Evolutionary conservation across 1,284 basidiomycete species (phyloP), one percentile per base, ranked within the genome.

Genomic region (Sporisorium exsertum): DNA sequence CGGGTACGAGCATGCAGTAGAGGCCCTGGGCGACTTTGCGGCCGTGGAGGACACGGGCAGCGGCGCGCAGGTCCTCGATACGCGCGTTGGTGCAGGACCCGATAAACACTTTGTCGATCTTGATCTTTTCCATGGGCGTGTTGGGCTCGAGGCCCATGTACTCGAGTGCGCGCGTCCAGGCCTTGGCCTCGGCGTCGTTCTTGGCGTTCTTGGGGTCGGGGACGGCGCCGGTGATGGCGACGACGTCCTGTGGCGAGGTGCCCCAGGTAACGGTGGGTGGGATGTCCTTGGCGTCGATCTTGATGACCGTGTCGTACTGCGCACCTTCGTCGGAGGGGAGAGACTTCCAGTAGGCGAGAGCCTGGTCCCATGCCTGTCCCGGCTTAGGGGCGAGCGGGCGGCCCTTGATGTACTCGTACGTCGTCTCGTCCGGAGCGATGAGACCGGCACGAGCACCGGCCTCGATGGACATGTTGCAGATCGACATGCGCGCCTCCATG

Each of bases 391-490:
- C 83, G 20, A 83, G 79, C 15, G 82, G 82, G 22, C 83, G 72
- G 26, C 80, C 82, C 59, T 82, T 79, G 64, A 85, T 74, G 78
- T 84, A 85, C 49, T 84, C 81, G 66, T 77, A 81, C 16, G 83
- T 85, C 66, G 58, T 79, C 60, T 84, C 78, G 58, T 85, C 83
- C 6, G 83, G 83, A 13, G 82, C 82, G 29, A 85, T 81, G 55
- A 85, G 76, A 67, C 83, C 83, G n/a, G 83, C 83, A 51, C 82
- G 80, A n/a, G 82, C 83, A 47, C 83, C 83, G 7, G 81, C 83
- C 65, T 85, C 83, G 66, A 85, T 85, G 43, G 80, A 82, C 83
- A 85, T 85, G 77, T 85, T 85, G 79, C 83, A 85, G 73, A 85
- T 84, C 35, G 76, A 78, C 83, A 85, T 85, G 29, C 83, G 74